Conservation (phyloP, 805 yeast species). For the Candida insectorum region DNA sequence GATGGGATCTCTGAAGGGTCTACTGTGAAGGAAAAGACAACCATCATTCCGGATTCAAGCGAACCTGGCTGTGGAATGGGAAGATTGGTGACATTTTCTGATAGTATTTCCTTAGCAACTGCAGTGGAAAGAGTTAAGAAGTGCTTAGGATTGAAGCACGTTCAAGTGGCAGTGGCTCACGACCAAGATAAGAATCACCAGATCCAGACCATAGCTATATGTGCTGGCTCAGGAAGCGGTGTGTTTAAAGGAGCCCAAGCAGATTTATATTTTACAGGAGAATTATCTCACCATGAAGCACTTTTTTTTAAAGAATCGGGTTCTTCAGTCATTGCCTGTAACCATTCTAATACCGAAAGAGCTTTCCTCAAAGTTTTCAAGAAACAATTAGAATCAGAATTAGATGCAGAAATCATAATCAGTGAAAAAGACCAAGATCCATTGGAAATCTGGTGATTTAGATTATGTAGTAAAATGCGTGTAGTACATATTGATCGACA, state of each 20-base stretch:
- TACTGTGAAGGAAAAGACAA: conserved; percentile 19
- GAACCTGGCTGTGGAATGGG: conserved; percentile 78
- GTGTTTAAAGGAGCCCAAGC: conserved; percentile 61
- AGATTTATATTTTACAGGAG: conserved; percentile 87
- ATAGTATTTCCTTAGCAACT: conserved; percentile 39
- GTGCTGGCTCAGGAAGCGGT: conserved; percentile 93
- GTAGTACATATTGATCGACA: neutral
- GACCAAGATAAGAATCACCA: conserved; percentile 21
- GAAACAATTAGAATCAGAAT: conserved; percentile 44
- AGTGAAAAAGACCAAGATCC: conserved; percentile 69
- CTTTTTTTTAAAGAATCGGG: conserved; percentile 70
- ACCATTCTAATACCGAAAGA: conserved; percentile 91
- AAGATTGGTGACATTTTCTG: conserved; percentile 51
- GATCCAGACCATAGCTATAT: conserved; percentile 67
- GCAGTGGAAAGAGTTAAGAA: conserved; percentile 53
- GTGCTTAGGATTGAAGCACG: conserved; percentile 46
- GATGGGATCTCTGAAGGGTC: conserved; percentile 46
- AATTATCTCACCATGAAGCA: conserved; percentile 90
- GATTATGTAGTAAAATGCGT: neutral
- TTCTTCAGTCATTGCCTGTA: conserved; percentile 68
- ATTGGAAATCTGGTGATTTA: conserved; percentile 23
- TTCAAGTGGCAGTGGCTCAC: conserved; percentile 56
- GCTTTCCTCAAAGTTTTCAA: conserved; percentile 64
- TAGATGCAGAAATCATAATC: conserved; percentile 45
- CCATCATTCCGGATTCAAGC: conserved; percentile 44